Conservation (phyloP, 345 rosid species). For the Sisymbrium irio region DNA sequence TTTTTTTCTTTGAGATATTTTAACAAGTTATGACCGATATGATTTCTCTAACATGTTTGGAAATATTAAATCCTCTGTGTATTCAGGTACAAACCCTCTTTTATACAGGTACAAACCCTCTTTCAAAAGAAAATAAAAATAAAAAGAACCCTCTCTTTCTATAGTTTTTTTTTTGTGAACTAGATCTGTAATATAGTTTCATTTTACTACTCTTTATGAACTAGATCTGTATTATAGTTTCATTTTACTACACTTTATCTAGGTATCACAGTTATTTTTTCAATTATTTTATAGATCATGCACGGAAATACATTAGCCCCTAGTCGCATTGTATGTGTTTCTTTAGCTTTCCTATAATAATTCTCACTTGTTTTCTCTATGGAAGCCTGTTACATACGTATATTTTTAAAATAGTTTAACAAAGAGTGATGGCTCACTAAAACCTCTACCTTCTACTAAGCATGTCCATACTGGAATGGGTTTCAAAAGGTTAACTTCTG, state of each 20-base stretch:
- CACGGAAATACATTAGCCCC: neutral
- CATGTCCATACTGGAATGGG: slow-evolving; percentile 99
- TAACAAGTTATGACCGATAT: too few relatives aligned
- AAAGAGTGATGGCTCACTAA: slow-evolving; percentile 88
- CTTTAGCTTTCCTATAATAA: too few relatives aligned
- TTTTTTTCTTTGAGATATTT: too few relatives aligned
- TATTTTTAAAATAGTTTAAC: slow-evolving; percentile 56
- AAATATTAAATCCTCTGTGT: too few relatives aligned
- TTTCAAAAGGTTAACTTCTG: slow-evolving; percentile 86
- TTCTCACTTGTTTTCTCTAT: slow-evolving; percentile 1
- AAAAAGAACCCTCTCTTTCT: too few relatives aligned
- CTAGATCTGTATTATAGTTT: neutral
- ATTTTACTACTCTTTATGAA: too few relatives aligned
- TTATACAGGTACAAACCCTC: too few relatives aligned
- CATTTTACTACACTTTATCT: slow-evolving; percentile 8
- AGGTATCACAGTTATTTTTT: neutral
- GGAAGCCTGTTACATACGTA: neutral
- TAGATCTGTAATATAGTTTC: too few relatives aligned
- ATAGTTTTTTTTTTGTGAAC: too few relatives aligned
- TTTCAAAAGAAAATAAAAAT: too few relatives aligned
- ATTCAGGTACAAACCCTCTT: too few relatives aligned
- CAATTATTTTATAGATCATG: neutral
- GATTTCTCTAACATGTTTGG: too few relatives aligned
- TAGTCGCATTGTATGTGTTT: slow-evolving; percentile 3
- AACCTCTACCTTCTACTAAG: slow-evolving; percentile 88